Evolutionary conservation across 805 yeast species (phyloP), one percentile per base, ranked within the genome.

Genomic region (Candida ficus): DNA sequence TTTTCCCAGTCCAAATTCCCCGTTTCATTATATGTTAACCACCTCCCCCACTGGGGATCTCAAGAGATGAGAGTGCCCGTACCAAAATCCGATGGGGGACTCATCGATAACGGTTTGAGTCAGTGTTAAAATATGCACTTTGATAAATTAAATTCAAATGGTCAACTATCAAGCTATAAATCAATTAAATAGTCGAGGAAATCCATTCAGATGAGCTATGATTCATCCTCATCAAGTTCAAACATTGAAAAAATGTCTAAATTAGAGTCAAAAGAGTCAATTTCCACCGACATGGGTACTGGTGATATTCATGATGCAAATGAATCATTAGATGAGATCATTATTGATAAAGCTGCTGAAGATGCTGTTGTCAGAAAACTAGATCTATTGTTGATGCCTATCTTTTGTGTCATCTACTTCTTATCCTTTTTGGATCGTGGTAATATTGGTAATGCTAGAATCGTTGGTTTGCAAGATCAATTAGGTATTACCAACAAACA

Each of bases 381-480:
- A 37, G 68, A 64, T 36, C 25, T 39, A 17, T 44, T 50, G 14
- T 40, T 62, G 4, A 44, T 63, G 49, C 67, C 68, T 0, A 41
- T 62, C 13, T 46, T 63, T n/a, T 48, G 58, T 16, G 28, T 52
- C 23, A 46, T 61, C 37, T 66, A 63, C 46, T 60, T 66, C 35
- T 49, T 64, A 14, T 57, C 66, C 9, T 53, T 56, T 14, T 57
- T 71, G 30, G 75, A 70, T 49, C 55, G 70, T 36, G 62, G 71
- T n/a, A 69, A 68, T 44, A 64, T 70, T 37, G 73, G 74, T 31
- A 70, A 70, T 48, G 75, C 75, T n/a, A 56, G 56, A 18, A 51
- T 63, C 10, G 73, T 67, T 13, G 73, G 75, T 6, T 41, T 68
- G 39, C 52, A 47, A 3, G 56, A 48, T 11, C 61, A 56, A n/a